These are phyloP conservation scores for Nepenthes alata DNA, from an alignment of 179 eudicot genomes.

Conservation along the genomic window DNA sequence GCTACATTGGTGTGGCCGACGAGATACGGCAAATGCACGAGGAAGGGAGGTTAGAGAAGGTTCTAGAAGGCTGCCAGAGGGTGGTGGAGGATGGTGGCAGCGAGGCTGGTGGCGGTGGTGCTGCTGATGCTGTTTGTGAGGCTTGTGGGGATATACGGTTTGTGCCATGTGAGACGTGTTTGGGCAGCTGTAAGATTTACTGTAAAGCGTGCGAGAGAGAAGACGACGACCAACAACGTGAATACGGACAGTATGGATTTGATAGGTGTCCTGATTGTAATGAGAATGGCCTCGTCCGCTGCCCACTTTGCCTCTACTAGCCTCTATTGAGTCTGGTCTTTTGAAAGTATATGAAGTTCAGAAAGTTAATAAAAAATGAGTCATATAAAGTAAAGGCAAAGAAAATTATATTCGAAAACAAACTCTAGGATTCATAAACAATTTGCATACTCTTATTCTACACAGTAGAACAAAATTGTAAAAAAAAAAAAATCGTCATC, in stretches of 20 bases:
- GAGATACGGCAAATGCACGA: conserved; percentile 63
- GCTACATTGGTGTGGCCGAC: conserved; percentile 61
- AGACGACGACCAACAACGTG: conserved; percentile 14
- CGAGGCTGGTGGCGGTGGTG: conserved; percentile 5
- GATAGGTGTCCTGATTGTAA: conserved; percentile 88
- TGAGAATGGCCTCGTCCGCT: conserved; percentile 79
- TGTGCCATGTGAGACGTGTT: conserved; percentile 83
- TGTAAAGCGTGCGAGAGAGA: conserved; percentile 25
- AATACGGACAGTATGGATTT: conserved; percentile 57
- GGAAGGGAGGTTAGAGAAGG: conserved; percentile 58
- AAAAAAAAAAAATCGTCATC: no score
- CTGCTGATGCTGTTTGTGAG: conserved; percentile 37
- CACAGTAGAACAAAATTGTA: no score
- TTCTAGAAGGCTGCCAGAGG: conserved; percentile 37
- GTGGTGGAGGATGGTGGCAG: conserved; percentile 13
- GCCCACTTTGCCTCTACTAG: conserved; percentile 69
- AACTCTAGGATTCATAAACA: no score
- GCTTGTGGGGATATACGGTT: conserved; percentile 85
- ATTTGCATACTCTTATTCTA: no score
- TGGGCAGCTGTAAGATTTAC: conserved; percentile 82
- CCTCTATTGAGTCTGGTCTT: background rate
- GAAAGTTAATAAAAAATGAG: no score
- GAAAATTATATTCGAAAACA: no score
- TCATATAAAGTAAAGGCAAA: no score
- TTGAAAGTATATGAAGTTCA: no score